These are phyloP conservation scores for Fusarium anguioides DNA, from an alignment of 2,329 filamentous ascomycete species.

Conservation along the genomic window DNA sequence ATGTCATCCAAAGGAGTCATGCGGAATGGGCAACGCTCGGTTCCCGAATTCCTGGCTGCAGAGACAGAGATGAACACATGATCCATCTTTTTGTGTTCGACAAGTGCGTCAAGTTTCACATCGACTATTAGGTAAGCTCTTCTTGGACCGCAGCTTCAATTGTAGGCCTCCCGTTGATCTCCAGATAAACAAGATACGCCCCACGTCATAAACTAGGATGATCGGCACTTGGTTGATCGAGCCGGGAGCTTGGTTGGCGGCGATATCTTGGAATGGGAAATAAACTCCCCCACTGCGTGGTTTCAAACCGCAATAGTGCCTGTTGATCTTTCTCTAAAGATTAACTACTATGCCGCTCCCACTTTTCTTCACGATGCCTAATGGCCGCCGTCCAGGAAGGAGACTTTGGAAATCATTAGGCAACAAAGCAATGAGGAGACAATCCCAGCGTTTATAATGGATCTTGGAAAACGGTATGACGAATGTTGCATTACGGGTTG, in stretches of 20 bases:
- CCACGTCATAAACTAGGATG: conserved; percentile 1
- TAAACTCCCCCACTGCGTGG: conserved; percentile 2
- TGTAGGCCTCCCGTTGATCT: not conserved
- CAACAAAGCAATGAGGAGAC: not conserved
- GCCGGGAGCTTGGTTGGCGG: not conserved
- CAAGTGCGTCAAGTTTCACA: not conserved
- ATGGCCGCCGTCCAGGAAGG: not conserved
- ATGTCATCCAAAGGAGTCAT: not conserved
- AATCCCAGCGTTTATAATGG: not conserved
- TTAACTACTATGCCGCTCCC: not conserved
- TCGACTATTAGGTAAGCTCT: not conserved
- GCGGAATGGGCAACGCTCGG: not conserved
- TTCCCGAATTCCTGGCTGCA: not conserved
- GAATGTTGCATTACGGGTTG: not conserved
- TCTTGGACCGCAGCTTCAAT: not conserved
- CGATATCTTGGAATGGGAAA: conserved; percentile 2
- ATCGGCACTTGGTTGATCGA: conserved; percentile 5
- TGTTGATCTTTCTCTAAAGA: conserved; percentile 3
- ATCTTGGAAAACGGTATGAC: not conserved
- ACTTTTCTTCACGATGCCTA: not conserved
- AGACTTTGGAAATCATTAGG: not conserved
- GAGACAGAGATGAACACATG: not conserved
- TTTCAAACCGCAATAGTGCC: not conserved
- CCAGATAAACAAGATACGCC: not conserved
- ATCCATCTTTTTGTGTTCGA: not conserved